Base-by-base conservation (phyloP, 768 basidiomycete species). In the Lactarius hatsudake region DNA sequence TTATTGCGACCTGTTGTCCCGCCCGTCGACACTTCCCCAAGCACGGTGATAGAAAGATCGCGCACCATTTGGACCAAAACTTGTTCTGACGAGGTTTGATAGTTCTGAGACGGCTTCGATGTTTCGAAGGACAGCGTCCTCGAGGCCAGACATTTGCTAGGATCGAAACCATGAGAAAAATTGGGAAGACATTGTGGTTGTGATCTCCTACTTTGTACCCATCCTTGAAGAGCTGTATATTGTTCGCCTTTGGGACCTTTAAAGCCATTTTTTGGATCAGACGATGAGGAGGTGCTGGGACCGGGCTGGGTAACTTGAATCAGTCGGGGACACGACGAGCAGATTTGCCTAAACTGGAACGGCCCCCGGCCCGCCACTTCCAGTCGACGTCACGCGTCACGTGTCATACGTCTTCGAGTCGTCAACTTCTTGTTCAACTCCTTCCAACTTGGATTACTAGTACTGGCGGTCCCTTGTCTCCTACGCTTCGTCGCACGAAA, bases 101-200 rank as follows among this genome's bases (percentile, higher is more conserved):
- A 99, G 83, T 75, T 99, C 96, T 55, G 87, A 83, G n/a, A 98
- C 94, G 12, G 97, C 97, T 74, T 94, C 88, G 73, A 98, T 96
- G 80, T 97, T 97, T 70, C 96, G 86, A 71, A 99, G 81, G 40
- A 98, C 90, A n/a, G 96, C 95, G 74, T 99, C 96, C 75, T 99
- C 96, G 66, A 99, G 82, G 1, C 96, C 96, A 78, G 88, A 86
- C 43, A 94, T 79, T 75, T 94, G 87, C 89, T 88, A 76, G 13
- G 61, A 43, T 40, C 5, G 30, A 40, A 36, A 56, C 20, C 51
- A 26, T 61, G 36, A 59, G 62, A 55, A 66, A 56, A 48, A 61
- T 7, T 2, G 18, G 1, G 5, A 58, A 17, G 61, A 26, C 36
- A 40, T 20, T 42, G 32, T 2, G 3, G 1, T 13, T 28, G 23